These are phyloP conservation scores for Leishmania amazonensis DNA, from an alignment of 208 protist species.

Conservation along the genomic window DNA sequence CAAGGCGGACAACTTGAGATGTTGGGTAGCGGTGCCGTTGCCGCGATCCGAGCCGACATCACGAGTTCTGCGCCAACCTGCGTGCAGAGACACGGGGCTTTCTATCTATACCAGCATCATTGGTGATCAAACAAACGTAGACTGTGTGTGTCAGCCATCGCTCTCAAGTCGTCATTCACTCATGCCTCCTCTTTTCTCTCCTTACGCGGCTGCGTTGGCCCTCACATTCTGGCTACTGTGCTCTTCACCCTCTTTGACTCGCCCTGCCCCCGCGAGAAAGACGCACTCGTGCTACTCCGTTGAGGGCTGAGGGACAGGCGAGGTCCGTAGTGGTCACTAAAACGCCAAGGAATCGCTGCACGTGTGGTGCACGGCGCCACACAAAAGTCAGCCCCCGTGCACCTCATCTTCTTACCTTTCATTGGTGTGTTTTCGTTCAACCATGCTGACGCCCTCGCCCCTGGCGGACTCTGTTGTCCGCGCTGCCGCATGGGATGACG, in stretches of 20 bases:
- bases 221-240: not conserved
- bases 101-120: not conserved
- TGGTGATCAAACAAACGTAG: not conserved
- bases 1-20: not conserved
- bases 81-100: not conserved
- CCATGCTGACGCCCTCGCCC: not conserved
- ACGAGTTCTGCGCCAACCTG: not conserved
- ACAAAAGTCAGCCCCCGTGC: not conserved
- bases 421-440: not conserved
- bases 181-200: not conserved
- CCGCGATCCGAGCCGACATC: not conserved
- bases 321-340: not conserved
- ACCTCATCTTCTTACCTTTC: not conserved
- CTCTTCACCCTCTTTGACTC: not conserved
- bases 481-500: slow-evolving; percentile 70
- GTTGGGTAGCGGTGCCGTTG: not conserved
- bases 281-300: not conserved
- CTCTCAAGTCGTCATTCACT: not conserved
- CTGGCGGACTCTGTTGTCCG: slow-evolving; percentile 39
- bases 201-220: not conserved
- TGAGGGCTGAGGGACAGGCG: not conserved
- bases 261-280: not conserved
- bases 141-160: not conserved
- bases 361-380: not conserved
- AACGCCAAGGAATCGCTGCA: not conserved